A percentile compares a stretch with the other conserved stretches of the same genome.
Evolutionary conservation across 345 rosid genomes (phyloP).

Genomic region (Brassica nigra): DNA sequence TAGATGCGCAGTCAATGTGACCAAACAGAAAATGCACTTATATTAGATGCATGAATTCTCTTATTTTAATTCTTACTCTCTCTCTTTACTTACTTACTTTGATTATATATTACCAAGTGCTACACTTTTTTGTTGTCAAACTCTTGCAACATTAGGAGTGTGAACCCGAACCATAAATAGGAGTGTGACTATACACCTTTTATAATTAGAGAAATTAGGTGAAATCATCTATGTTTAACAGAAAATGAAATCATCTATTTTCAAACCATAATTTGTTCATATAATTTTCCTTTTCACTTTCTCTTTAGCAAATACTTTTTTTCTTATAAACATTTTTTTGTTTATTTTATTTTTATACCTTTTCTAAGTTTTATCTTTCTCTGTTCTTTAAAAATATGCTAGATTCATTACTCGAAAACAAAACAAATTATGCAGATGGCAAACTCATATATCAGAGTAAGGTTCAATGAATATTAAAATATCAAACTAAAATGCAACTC

Average conservation of each 20-base stretch:
- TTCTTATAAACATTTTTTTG: no score
- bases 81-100: background rate
- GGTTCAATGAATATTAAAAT: no score
- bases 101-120: background rate
- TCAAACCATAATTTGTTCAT: background rate
- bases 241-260: background rate
- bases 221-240: background rate
- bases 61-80: background rate
- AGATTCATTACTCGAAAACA: background rate
- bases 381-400: background rate
- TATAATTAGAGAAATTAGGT: background rate
- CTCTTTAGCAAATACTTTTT: no score
- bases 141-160: constrained; percentile 1
- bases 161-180: background rate
- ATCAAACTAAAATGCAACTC: no score
- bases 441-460: background rate
- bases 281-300: no score
- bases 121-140: background rate
- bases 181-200: background rate
- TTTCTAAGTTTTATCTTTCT: background rate
- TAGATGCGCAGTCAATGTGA: constrained; percentile 42
- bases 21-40: constrained; percentile 36
- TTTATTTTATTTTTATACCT: background rate
- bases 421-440: background rate
- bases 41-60: background rate